Percentiles rank a stretch among this genome's conserved stretches.
Evolutionary conservation across 2,329 filamentous ascomycete genomes (phyloP).

Genomic region (Cercospora sp.): DNA sequence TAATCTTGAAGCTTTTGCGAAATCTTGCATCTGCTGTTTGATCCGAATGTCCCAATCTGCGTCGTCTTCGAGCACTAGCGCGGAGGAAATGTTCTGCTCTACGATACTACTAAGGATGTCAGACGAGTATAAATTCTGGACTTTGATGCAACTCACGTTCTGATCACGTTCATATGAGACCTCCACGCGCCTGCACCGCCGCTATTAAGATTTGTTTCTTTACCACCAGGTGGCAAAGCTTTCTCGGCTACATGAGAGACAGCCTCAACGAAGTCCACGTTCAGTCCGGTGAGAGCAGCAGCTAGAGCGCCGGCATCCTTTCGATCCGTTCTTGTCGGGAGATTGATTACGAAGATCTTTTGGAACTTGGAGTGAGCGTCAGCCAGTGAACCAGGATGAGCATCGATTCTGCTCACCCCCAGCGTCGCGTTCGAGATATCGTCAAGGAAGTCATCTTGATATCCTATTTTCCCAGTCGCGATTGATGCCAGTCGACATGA

Average conservation of each 20-base stretch:
- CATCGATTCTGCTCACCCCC: background rate
- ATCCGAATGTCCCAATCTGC: background rate
- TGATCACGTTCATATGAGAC: conserved; percentile 9
- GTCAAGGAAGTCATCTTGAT: background rate
- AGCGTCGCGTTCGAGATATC: background rate
- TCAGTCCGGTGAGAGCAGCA: conserved; percentile 48
- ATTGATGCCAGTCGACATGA: background rate
- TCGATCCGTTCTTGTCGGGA: conserved; percentile 52
- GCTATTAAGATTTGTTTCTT: background rate
- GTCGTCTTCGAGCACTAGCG: background rate
- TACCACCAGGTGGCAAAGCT: background rate
- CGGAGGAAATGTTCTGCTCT: background rate
- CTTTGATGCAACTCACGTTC: background rate
- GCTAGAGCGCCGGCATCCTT: conserved; percentile 51
- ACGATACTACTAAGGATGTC: background rate
- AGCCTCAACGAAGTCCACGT: conserved; percentile 43
- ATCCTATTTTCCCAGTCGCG: background rate
- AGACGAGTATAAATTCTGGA: background rate
- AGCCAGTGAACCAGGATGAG: background rate
- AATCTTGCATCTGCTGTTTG: background rate
- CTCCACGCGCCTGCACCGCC: conserved; percentile 1
- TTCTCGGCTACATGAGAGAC: background rate
- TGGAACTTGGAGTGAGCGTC: conserved; percentile 42
- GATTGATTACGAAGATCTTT: conserved; percentile 53
- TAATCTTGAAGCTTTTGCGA: background rate